Conservation (phyloP, 257 asterid genomes). For the Echites panduratus region DNA sequence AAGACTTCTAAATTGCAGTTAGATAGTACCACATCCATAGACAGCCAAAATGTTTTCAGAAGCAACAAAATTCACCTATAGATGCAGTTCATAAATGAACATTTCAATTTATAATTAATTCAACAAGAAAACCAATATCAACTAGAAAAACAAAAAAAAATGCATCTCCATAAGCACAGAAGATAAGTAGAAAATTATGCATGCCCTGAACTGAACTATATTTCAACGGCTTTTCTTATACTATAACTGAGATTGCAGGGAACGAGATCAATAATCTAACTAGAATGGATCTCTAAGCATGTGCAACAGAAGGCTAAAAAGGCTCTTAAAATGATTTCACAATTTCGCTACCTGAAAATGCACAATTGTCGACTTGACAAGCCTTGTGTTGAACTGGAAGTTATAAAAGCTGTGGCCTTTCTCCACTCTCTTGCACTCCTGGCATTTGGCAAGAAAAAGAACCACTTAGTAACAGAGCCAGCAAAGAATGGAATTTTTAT, state of each 20-base stretch:
- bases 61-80: not conserved
- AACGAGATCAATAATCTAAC: not conserved
- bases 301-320: not conserved
- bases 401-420: slow-evolving; percentile 64
- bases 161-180: not conserved
- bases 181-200: not conserved
- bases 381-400: slow-evolving; percentile 88
- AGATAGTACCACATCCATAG: not conserved
- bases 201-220: not conserved
- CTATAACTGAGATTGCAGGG: not conserved
- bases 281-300: not conserved
- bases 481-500: not conserved
- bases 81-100: not conserved
- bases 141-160: not conserved
- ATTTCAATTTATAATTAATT: not conserved
- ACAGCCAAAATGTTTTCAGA: not conserved
- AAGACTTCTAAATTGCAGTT: slow-evolving; percentile 26
- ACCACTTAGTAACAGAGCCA: slow-evolving; percentile 15
- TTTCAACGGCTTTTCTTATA: not conserved
- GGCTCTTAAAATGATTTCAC: slow-evolving; percentile 10
- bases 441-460: slow-evolving; percentile 32
- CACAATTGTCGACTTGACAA: slow-evolving; percentile 82
- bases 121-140: not conserved
- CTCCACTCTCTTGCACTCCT: slow-evolving; percentile 80
- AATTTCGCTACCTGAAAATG: slow-evolving; percentile 82